Evolutionary conservation across 1,284 basidiomycete genomes (phyloP), one percentile per base, ranked within the genome.

Genomic region (Sanghuangporus weigelae): DNA sequence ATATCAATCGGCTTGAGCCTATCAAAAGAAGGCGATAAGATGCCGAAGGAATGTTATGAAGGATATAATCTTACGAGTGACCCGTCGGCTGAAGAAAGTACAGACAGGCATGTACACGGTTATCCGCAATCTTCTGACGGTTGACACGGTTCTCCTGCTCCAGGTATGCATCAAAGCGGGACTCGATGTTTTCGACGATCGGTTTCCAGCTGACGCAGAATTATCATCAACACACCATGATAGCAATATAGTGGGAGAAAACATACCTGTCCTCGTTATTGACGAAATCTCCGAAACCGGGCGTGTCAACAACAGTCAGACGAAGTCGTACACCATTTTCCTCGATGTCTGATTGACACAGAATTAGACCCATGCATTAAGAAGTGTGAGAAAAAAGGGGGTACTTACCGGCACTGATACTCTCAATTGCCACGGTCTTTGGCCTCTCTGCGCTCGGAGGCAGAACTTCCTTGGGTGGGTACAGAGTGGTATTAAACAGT

Each of bases 131-230:
- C 76, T 95, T 95, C 72, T 80, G 82, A 57, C 93, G 83, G 81
- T 98, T 98, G 71, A 98, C 95, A 67, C 95, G 89, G 80, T 97
- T 98, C 81, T 98, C 96, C 77, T 97, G 95, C 76, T 98, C 96
- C 68, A 98, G 81, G 76, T 95, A 98, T 11, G 93, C 91, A 75
- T 98, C 96, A 71, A 96, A 98, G 59, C 96, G 91, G 48, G 92
- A 87, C 76, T 98, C 96, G 68, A 98, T 98, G 80, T 96, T 95
- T 76, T 97, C 95, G 44, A 97, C 84, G 68, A 98, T 96, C 60
- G 96, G 96, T 77, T 93, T 96, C 96, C 96, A 98, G 76, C 94
- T 95, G 69, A 63, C 36, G 44, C 35, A 35, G 44, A 7, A 44
- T 56, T 67, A 69, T 70, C 57, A 63, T 63, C 65, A 56, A 56